Base-by-base conservation (phyloP, 2,329 filamentous ascomycete genomes). In the Fusarium denticulatum region DNA sequence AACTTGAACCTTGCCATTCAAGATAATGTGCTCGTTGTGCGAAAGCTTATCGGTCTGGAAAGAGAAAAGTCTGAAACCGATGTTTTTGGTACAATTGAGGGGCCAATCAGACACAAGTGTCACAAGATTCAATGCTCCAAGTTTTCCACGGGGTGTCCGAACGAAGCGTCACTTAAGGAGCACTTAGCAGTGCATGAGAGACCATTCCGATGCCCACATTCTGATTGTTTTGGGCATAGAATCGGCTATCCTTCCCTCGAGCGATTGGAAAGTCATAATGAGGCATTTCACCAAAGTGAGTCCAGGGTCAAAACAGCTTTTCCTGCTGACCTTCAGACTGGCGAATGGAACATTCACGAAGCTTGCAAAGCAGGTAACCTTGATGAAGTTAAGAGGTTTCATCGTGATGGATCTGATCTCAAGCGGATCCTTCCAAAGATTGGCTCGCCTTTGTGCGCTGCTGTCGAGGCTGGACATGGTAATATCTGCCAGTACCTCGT, bases 11-110 rank as follows among this genome's bases (percentile, higher is more conserved):
- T 13, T 0, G 6, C 32, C 3, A 39, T 43, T 5, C 8, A 45
- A n/a, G 26, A 26, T 1, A 24, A 5, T 0, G 39, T 62, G 2
- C 3, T 4, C 6, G 3, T 1, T 7, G n/a, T 37, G 1, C 32
- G 50, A 4, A n/a, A 1, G 0, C 0, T n/a, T 1, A 14, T 32
- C 0, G 1, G 5, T 0, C 1, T 14, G 0, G 18, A 26, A 2
- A 1, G 55, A 13, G 11, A 5, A 14, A 58, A 26, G 3, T 6
- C 11, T 1, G 30, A 14, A n/a, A 7, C 14, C 1, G 0, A 4
- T 2, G 0, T 5, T 26, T n/a, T 36, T 0, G 12, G 0, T 0
- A 2, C 15, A 7, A 45, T 15, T 0, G 52, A 39, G 1, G 64
- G 66, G 0, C 43, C 34, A 0, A 0, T 15, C 1, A 39, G 66